phyloP scores from a whole-genome alignment of 2,329 filamentous ascomycete species.

The Colletotrichum phormii region DNA sequence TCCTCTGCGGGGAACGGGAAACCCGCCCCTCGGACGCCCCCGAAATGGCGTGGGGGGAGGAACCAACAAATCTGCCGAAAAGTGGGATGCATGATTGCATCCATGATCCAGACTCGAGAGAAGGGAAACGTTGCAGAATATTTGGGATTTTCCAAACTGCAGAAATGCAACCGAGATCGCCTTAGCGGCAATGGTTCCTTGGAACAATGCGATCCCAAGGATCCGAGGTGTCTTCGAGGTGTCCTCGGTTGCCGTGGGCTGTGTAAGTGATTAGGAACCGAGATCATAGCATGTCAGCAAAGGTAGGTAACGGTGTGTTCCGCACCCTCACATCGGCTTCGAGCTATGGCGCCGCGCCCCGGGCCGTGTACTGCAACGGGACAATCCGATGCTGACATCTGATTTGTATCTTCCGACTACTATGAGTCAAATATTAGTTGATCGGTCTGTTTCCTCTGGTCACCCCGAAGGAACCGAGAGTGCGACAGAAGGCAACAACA shows the following conservation, averaged over 20 bases:
- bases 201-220: background rate
- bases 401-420: background rate
- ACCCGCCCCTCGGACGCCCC: constrained; percentile 3
- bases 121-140: background rate
- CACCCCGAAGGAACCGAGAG: too few relatives aligned
- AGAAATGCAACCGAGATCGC: background rate
- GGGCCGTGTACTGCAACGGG: background rate
- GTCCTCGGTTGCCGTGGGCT: background rate
- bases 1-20: background rate
- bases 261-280: background rate
- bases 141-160: background rate
- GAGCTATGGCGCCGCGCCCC: background rate
- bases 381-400: background rate
- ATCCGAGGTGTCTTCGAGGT: background rate
- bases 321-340: background rate
- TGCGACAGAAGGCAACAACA: too few relatives aligned
- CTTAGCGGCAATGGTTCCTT: background rate
- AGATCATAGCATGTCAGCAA: background rate
- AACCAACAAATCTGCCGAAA: background rate
- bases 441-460: too few relatives aligned
- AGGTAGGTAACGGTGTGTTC: background rate
- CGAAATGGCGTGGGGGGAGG: constrained; percentile 16
- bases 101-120: too few relatives aligned
- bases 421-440: too few relatives aligned
- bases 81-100: constrained; percentile 1